Base-by-base conservation (phyloP, 1,284 basidiomycete species). In the Naganishia sp. region DNA sequence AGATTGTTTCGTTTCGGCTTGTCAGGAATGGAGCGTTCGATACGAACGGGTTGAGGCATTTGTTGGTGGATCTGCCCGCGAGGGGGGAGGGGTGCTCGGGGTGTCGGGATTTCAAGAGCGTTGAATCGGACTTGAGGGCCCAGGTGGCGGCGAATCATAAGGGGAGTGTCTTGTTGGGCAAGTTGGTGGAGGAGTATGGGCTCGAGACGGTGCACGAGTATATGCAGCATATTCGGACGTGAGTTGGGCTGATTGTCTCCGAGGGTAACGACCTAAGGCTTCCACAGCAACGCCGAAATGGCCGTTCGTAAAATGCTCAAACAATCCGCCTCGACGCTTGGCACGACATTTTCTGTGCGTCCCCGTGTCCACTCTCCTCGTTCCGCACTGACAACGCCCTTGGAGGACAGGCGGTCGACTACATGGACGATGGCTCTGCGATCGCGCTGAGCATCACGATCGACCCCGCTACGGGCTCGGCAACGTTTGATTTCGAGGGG, bases 71-170 rank as follows among this genome's bases (percentile, higher is more conserved):
- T n/a, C 87, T 88, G 69, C 94, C 94, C 0, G 89, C 88, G 5
- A 84, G 86, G 76, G 94, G 92, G 75, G 88, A 88, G 6, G 90
- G 90, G 13, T 90, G 88, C 74, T 89, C 87, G 15, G 90, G 90
- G 1, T 91, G 90, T 74, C 82, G 91, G 71, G 90, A 90, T 73
- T 86, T 95, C 65, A 82, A 88, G 60, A 93, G 97, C 75, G 89
- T 95, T 16, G 90, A 94, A 81, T 90, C 90, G 71, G 94, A 97
- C 77, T 77, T 97, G 67, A 93, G 94, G 77, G 94, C 94, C 86
- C 94, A 96, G 88, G 90, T 98, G 68, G 92, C 94, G 0, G 94
- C 95, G 18, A 97, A 96, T 77, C 87, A 95, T 79, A 97, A 96
- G 81, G 94, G 93, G 16, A 87, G 90, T 31, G 88, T 90, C 70